Evolutionary conservation across 768 basidiomycete species (phyloP).

Genomic region (Rhodosporidiobolus sp.): DNA sequence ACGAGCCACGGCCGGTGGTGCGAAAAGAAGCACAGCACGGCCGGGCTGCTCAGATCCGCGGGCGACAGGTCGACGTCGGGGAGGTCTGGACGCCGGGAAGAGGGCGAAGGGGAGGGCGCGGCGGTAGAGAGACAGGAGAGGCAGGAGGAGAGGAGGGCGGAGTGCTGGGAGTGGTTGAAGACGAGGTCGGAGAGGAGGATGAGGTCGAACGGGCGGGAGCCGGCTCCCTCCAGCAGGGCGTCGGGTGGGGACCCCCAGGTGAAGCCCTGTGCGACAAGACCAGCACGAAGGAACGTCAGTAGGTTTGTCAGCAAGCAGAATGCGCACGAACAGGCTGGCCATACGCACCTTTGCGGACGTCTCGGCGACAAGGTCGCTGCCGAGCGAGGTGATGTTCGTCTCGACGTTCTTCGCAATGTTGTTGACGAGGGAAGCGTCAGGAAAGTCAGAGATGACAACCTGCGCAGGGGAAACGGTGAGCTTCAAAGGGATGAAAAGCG

Average conservation of each 20-base stretch:
- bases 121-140: slow-evolving; percentile 36
- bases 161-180: slow-evolving; percentile 60
- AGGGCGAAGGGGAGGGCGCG: neutral
- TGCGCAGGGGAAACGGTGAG: slow-evolving; percentile 43
- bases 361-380: neutral
- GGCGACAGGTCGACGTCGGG: slow-evolving; percentile 19
- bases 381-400: slow-evolving; percentile 54
- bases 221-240: slow-evolving; percentile 51
- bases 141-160: slow-evolving; percentile 72
- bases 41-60: neutral
- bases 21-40: slow-evolving; percentile 41
- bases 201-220: slow-evolving; percentile 61
- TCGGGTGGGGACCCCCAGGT: slow-evolving; percentile 69
- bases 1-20: slow-evolving; percentile 43
- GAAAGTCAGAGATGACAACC: slow-evolving; percentile 90
- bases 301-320: neutral
- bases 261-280: slow-evolving; percentile 60
- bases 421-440: slow-evolving; percentile 68
- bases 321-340: slow-evolving; percentile 16
- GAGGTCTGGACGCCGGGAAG: neutral
- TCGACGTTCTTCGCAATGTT: slow-evolving; percentile 71
- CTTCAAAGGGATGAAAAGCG: neutral
- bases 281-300: neutral
- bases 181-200: slow-evolving; percentile 88
- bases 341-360: slow-evolving; percentile 32